A percentile compares a stretch with the other conserved stretches of the same genome.
These are phyloP conservation scores for Seminavis robusta DNA, from an alignment of 108 stramenopile species.

Conservation along the genomic window DNA sequence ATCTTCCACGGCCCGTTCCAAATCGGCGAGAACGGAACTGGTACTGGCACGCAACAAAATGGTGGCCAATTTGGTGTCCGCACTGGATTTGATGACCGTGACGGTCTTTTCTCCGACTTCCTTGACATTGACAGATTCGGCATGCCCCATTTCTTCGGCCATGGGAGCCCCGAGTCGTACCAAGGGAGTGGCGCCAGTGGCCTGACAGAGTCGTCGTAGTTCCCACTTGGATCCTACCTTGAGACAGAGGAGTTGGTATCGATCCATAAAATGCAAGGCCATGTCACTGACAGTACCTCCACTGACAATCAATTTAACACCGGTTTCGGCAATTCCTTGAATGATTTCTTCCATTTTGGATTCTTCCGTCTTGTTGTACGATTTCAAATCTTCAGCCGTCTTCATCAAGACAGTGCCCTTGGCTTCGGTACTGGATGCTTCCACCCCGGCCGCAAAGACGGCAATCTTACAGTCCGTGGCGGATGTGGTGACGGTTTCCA, in stretches of 20 bases:
- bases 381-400: constrained; percentile 95
- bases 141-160: constrained; percentile 95
- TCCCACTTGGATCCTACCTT: constrained; percentile 97
- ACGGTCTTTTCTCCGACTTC: constrained; percentile 92
- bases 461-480: constrained; percentile 86
- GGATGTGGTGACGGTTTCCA: constrained; percentile 76
- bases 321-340: constrained; percentile 90
- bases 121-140: constrained; percentile 64
- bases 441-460: constrained; percentile 95
- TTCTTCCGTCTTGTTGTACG: constrained; percentile 98
- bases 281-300: constrained; percentile 92
- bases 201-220: constrained; percentile 92
- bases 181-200: constrained; percentile 92
- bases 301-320: constrained; percentile 87
- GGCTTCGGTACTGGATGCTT: constrained; percentile 94
- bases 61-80: constrained; percentile 79
- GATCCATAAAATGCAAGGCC: constrained; percentile 96
- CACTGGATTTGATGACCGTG: constrained; percentile 82
- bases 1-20: constrained; percentile 97
- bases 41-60: constrained; percentile 95
- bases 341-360: constrained; percentile 96
- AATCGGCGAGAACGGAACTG: constrained; percentile 87
- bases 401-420: constrained; percentile 99
- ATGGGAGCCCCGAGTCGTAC: constrained; percentile 94
- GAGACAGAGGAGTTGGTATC: constrained; percentile 89